Conservation (phyloP, 495 filamentous ascomycete genomes). For the Daldinia caldariorum region DNA sequence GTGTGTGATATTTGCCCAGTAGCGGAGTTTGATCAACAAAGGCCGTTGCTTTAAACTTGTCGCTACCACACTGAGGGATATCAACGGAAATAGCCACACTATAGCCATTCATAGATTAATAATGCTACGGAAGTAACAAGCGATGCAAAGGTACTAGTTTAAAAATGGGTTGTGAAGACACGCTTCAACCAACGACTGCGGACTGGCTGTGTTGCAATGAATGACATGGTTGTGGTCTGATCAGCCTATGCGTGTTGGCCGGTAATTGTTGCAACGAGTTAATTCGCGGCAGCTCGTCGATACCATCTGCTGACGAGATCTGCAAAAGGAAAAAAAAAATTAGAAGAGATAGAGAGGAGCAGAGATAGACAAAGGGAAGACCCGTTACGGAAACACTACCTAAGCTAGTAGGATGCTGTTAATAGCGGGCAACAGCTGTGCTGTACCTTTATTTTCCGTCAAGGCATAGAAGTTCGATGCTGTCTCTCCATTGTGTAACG, state of each 20-base stretch:
- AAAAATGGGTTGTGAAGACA: constrained; percentile 21
- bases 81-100: constrained; percentile 11
- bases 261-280: constrained; percentile 16
- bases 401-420: constrained; percentile 19
- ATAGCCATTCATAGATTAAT: constrained; percentile 13
- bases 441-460: constrained; percentile 25
- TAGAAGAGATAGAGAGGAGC: no score
- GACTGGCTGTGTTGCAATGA: constrained; percentile 26
- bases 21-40: constrained; percentile 34
- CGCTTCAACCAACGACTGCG: constrained; percentile 21
- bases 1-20: constrained; percentile 37
- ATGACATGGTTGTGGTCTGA: constrained; percentile 11
- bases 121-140: constrained; percentile 11
- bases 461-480: constrained; percentile 29
- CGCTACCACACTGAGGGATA: constrained; percentile 32
- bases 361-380: constrained; percentile 2
- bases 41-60: constrained; percentile 45
- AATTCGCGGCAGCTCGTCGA: constrained; percentile 22
- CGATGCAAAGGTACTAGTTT: constrained; percentile 9
- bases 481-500: constrained; percentile 34
- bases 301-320: constrained; percentile 28
- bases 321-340: not conserved
- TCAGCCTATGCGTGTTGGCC: constrained; percentile 24
- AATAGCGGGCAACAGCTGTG: constrained; percentile 20
- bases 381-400: constrained; percentile 22